Evolutionary conservation across 202 grass and related monocot species (phyloP), one percentile per base, ranked within the genome.

Genomic region (Carex sylvatica): DNA sequence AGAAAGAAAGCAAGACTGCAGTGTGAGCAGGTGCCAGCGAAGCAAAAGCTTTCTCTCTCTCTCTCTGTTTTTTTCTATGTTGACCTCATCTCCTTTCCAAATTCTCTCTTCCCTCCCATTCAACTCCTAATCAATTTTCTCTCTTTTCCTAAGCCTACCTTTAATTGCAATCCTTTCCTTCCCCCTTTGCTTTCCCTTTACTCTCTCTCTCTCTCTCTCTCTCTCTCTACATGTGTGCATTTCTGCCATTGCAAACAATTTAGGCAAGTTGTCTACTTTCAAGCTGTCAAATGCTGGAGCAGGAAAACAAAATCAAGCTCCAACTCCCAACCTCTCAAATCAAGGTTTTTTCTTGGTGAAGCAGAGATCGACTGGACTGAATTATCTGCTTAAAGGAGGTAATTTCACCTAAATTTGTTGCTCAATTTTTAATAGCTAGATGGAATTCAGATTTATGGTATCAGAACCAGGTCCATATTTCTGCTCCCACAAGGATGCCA

Each of bases 71-170:
- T 86, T 82, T 85, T 56, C 60, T 65, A 18, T 74, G 60, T 88
- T 83, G 82, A 78, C 78, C 78, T 84, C 87, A 51, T 62, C 24
- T 76, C 56, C 54, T 64, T 61, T 63, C 70, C 63, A 55, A 70
- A 64, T 73, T 82, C 28, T 28, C 12, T 11, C 33, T 86, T 80
- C 68, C 79, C 62, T 64, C 78, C 72, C 33, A 61, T 86, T 74
- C 24, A 82, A 67, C 65, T 82, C 87, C 70, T 87, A 92, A 92
- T 82, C 85, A 73, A 74, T 85, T 74, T 80, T 51, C 36, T 16
- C 70, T 70, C 55, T 70, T 83, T 76, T 51, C 16, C 82, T 88
- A 82, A 61, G 30, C n/a, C 75, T 56, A 77, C 9, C 72, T 60
- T 84, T 79, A 33, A 54, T 69, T 46, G 87, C 86, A 81, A 24